Percentiles rank a stretch among this genome's conserved stretches.
Conservation (phyloP, 2,329 filamentous ascomycete species). For the Phoma sp. region DNA sequence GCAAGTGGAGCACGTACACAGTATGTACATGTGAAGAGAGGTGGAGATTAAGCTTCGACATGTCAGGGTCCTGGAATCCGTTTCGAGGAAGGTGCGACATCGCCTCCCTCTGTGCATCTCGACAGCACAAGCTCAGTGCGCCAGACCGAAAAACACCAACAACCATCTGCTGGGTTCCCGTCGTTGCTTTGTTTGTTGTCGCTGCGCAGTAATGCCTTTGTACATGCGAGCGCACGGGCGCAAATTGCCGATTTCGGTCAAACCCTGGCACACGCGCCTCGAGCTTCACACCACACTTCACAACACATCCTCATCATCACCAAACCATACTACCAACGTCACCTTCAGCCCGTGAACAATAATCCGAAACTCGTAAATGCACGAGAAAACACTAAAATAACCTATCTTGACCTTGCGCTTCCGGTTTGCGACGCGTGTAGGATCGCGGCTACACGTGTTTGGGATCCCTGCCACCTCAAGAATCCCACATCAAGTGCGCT, state of each 20-base stretch:
- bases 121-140: background rate
- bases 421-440: conserved; percentile 35
- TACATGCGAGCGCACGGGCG: conserved; percentile 10
- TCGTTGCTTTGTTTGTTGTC: conserved; percentile 5
- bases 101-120: conserved; percentile 6
- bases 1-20: conserved; percentile 1
- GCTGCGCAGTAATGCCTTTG: conserved; percentile 1
- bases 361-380: background rate
- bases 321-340: conserved; percentile 10
- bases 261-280: conserved; percentile 29
- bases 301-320: conserved; percentile 19
- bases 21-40: conserved; percentile 15
- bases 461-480: conserved; percentile 20
- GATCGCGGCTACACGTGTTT: conserved; percentile 34
- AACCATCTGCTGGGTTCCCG: background rate
- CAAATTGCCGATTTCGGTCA: conserved; percentile 8
- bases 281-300: conserved; percentile 13
- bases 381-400: background rate
- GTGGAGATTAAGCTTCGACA: conserved; percentile 15
- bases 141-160: background rate
- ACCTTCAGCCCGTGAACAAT: background rate
- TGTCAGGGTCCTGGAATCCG: conserved; percentile 21
- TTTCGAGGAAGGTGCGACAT: conserved; percentile 22
- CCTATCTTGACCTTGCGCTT: background rate
- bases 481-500: conserved; percentile 19